These are phyloP conservation scores for Passalora sequoiae DNA, from an alignment of 2,329 filamentous ascomycete genomes.

Conservation along the genomic window DNA sequence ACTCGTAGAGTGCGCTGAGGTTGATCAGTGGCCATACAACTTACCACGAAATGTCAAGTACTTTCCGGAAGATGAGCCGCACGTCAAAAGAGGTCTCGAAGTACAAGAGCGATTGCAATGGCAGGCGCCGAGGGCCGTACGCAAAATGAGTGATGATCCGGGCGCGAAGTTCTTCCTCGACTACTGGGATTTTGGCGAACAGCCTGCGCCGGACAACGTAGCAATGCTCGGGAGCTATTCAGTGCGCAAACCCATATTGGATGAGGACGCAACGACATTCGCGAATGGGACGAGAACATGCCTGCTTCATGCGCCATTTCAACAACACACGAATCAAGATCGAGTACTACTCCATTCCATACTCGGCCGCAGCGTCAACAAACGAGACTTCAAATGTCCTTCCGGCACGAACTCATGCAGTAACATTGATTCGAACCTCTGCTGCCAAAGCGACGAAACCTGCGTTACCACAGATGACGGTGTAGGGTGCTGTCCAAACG, in stretches of 20 bases:
- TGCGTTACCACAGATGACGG: conserved; percentile 60
- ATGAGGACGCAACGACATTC: conserved; percentile 4
- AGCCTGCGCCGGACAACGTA: neutral
- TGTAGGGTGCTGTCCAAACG: conserved; percentile 69
- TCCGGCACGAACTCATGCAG: conserved; percentile 60
- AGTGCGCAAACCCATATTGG: conserved; percentile 6
- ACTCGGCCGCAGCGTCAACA: conserved; percentile 36
- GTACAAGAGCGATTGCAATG: conserved; percentile 37
- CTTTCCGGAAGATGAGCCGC: conserved; percentile 44
- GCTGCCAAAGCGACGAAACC: conserved; percentile 61
- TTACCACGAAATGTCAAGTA: conserved; percentile 44
- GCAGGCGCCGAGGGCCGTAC: conserved; percentile 56
- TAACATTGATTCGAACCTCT: conserved; percentile 64
- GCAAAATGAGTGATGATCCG: conserved; percentile 66
- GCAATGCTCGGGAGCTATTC: neutral
- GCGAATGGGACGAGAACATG: conserved; percentile 7
- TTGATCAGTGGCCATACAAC: conserved; percentile 44
- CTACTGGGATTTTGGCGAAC: conserved; percentile 51
- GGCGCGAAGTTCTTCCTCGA: conserved; percentile 69
- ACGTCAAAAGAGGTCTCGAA: conserved; percentile 39
- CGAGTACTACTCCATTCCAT: conserved; percentile 13
- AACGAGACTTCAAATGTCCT: conserved; percentile 62
- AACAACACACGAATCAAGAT: conserved; percentile 44
- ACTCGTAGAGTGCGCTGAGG: conserved; percentile 19
- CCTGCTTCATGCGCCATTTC: conserved; percentile 42